Evolutionary conservation across 1,284 basidiomycete species (phyloP), one percentile per base, ranked within the genome.

Genomic region (Puccinia coronata): DNA sequence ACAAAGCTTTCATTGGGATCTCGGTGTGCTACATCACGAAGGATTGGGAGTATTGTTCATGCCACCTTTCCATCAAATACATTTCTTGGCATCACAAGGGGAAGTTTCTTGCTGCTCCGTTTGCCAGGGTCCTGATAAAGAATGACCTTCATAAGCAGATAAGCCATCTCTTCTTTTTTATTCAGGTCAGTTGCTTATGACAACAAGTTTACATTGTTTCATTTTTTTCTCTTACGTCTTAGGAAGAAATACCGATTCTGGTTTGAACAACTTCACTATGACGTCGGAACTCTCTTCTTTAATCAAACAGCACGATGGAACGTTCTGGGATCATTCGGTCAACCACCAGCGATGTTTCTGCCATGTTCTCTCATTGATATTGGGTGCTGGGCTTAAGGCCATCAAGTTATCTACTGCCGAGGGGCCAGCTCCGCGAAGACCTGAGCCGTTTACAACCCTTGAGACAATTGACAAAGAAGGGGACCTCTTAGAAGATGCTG

Each of bases 201-300:
- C 43, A 47, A 47, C 16, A 47, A 47, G 43, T 16, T 47, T 16
- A 47, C 43, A 47, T 8, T 16, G 16, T n/a, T n/a, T n/a, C n/a
- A 47, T 8, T 47, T 47, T 16, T 47, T 8, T 8, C 16, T 16
- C 16, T 65, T 65, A 65, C 61, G 6, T 65, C 61, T 36, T 65
- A 39, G 28, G 34, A 14, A 65, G 41, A 20, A 65, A 31, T 18
- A 65, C 61, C 20, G 31, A 65, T n/a, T 65, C 34, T 1, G 61
- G 61, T 20, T 65, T 18, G 6, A 65, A 65, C 25, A 65, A 65
- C 39, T 65, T 65, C 18, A 65, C 61, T 4, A 65, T 65, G 61
- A 9, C 34, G 4, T 2, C 9, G 20, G 61, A 65, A n/a, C 18
- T 65, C 6, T 65, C 61, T 20, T 8, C 23, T 8, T 39, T 65